phyloP scores from a whole-genome alignment of 1,284 basidiomycete genomes.

The Termitomyces sp. region DNA sequence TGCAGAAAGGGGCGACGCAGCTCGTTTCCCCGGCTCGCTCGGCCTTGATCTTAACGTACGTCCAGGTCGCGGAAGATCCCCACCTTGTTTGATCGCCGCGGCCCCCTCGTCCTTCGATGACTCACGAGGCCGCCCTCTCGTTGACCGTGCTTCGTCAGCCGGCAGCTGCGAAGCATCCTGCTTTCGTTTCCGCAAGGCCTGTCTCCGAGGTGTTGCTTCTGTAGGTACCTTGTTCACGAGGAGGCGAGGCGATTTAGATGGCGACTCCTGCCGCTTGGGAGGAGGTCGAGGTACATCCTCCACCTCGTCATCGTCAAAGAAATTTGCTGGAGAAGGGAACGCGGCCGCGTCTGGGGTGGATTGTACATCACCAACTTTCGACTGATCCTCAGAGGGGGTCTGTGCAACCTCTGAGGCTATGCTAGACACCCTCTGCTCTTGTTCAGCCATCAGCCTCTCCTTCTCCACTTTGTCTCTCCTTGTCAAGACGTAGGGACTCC shows the following conservation, averaged over 20 bases:
- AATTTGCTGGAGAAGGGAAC: constrained; percentile 16
- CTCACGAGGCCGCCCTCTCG: constrained; percentile 13
- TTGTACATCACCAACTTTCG: not conserved
- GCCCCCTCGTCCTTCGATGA: constrained; percentile 33
- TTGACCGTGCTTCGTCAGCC: constrained; percentile 13
- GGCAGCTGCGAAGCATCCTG: constrained; percentile 6
- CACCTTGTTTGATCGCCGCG: constrained; percentile 33
- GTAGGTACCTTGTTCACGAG: not conserved
- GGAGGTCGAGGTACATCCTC: constrained; percentile 16
- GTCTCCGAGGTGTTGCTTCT: constrained; percentile 10
- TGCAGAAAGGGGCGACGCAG: constrained; percentile 14
- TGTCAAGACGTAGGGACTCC: constrained; percentile 88
- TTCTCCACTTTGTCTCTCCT: constrained; percentile 28
- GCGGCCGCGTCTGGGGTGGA: constrained; percentile 4
- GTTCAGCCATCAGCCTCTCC: constrained; percentile 8
- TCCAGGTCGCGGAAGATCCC: constrained; percentile 6
- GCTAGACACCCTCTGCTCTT: not conserved
- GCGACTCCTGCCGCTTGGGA: constrained; percentile 3
- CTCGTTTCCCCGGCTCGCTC: constrained; percentile 20
- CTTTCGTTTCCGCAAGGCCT: constrained; percentile 12
- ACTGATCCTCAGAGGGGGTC: constrained; percentile 2
- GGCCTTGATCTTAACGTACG: constrained; percentile 30
- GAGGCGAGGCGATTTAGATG: constrained; percentile 11
- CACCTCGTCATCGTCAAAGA: constrained; percentile 21
- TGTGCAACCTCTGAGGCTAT: constrained; percentile 3